These are phyloP conservation scores for Klebsormidium nitens DNA, from an alignment of 139 green algal species.

Conservation along the genomic window DNA sequence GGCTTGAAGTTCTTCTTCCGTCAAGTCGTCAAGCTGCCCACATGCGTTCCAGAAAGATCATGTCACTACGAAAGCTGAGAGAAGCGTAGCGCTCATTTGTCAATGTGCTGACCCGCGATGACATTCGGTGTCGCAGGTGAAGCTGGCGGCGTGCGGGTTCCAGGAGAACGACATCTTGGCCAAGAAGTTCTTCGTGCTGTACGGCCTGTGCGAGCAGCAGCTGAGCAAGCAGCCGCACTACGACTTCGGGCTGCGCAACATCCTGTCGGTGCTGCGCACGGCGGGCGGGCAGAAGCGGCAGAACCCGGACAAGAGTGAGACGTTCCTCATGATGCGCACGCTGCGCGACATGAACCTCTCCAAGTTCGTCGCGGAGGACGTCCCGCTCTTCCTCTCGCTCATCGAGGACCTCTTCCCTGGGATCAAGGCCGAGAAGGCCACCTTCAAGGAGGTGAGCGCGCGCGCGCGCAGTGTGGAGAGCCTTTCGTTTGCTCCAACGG, in stretches of 20 bases:
- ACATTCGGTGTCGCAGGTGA: no score
- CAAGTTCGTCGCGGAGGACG: conserved; percentile 96
- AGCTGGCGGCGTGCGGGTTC: conserved; percentile 86
- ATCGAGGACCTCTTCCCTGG: conserved; percentile 93
- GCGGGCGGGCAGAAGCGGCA: conserved; percentile 80
- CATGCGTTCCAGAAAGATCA: no score
- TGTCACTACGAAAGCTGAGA: no score
- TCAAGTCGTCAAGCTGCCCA: no score
- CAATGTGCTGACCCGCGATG: no score
- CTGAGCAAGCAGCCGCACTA: conserved; percentile 96
- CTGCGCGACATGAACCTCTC: conserved; percentile 95
- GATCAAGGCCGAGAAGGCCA: conserved; percentile 64
- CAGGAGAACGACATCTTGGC: conserved; percentile 89
- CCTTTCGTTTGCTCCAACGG: no score
- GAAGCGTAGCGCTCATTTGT: no score
- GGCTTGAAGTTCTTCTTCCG: no score
- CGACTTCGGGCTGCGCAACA: conserved; percentile 95
- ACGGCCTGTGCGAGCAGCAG: conserved; percentile 95
- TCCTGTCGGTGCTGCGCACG: conserved; percentile 82
- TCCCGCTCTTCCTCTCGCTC: conserved; percentile 88
- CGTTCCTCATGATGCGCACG: conserved; percentile 73
- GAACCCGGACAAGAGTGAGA: conserved; percentile 74
- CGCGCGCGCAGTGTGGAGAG: no score
- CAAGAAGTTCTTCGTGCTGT: conserved; percentile 95
- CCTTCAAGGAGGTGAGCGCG: conserved; percentile 73